Evolutionary conservation across 345 rosid genomes (phyloP).

Genomic region (Acer saccharum): DNA sequence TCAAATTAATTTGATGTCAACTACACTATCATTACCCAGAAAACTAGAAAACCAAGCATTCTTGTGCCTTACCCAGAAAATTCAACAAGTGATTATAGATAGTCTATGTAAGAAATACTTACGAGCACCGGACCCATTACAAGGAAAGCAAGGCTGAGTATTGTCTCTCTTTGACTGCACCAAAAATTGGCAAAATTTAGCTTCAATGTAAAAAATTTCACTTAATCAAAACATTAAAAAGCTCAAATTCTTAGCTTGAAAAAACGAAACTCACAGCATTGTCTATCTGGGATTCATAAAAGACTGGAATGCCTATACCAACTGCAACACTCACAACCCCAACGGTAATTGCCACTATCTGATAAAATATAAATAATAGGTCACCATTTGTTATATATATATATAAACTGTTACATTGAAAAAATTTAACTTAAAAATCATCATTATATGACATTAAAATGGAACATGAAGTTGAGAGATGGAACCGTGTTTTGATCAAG

Average conservation of each 20-base stretch:
- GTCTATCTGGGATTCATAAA: conserved; percentile 84
- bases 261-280: conserved; percentile 59
- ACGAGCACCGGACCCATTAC: conserved; percentile 93
- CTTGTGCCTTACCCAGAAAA: neutral
- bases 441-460: neutral
- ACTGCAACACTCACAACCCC: conserved; percentile 80
- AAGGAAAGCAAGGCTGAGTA: conserved; percentile 95
- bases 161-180: conserved; percentile 82
- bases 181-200: neutral
- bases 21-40: neutral
- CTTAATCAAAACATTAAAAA: neutral
- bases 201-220: neutral
- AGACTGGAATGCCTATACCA: conserved; percentile 84
- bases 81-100: neutral
- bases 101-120: conserved; percentile 24
- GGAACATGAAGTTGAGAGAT: neutral
- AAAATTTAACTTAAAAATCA: neutral
- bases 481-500: conserved; percentile 84
- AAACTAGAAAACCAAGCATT: neutral
- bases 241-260: neutral
- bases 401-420: neutral
- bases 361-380: conserved; percentile 7
- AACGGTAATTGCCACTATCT: conserved; percentile 82
- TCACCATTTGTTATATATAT: neutral
- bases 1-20: neutral